These are phyloP conservation scores for Chamaenerion angustifolium DNA, from an alignment of 345 rosid genomes.

Conservation along the genomic window DNA sequence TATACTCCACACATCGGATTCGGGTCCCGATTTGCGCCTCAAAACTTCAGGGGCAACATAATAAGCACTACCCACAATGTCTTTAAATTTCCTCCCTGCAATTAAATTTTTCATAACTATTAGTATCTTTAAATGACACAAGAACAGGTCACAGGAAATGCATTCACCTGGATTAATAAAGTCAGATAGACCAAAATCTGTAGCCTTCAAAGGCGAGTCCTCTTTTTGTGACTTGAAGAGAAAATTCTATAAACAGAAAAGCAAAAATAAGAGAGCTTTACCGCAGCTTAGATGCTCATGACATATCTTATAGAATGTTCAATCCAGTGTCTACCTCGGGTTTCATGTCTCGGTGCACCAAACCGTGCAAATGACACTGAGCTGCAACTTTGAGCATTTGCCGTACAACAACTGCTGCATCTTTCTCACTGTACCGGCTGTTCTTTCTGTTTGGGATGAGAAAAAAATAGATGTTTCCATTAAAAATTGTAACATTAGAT, in stretches of 20 bases:
- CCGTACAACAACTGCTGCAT: slow-evolving; percentile 76
- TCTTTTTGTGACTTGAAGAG: slow-evolving; percentile 34
- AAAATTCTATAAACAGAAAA: slow-evolving; percentile 22
- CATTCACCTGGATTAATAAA: slow-evolving; percentile 34
- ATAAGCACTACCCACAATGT: slow-evolving; percentile 59
- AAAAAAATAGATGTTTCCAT: not conserved
- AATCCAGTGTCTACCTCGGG: slow-evolving; percentile 26
- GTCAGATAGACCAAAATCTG: slow-evolving; percentile 48
- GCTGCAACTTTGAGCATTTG: slow-evolving; percentile 72
- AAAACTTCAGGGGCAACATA: slow-evolving; percentile 47
- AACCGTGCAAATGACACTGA: slow-evolving; percentile 36
- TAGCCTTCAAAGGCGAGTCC: slow-evolving; percentile 34
- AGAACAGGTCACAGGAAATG: not conserved
- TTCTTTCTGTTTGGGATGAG: slow-evolving; percentile 24
- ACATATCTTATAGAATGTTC: too few relatives aligned
- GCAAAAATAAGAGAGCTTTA: too few relatives aligned
- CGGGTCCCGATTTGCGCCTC: slow-evolving; percentile 40
- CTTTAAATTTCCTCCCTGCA: slow-evolving; percentile 40
- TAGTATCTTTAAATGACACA: not conserved
- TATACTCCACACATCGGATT: slow-evolving; percentile 50
- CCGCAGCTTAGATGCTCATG: too few relatives aligned
- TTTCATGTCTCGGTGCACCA: slow-evolving; percentile 46
- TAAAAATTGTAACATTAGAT: not conserved
- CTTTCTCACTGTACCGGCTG: slow-evolving; percentile 58
- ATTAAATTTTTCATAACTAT: not conserved